These are phyloP conservation scores for Mortierella sp. DNA, from an alignment of 371 early-diverging fungal genomes.

Conservation along the genomic window DNA sequence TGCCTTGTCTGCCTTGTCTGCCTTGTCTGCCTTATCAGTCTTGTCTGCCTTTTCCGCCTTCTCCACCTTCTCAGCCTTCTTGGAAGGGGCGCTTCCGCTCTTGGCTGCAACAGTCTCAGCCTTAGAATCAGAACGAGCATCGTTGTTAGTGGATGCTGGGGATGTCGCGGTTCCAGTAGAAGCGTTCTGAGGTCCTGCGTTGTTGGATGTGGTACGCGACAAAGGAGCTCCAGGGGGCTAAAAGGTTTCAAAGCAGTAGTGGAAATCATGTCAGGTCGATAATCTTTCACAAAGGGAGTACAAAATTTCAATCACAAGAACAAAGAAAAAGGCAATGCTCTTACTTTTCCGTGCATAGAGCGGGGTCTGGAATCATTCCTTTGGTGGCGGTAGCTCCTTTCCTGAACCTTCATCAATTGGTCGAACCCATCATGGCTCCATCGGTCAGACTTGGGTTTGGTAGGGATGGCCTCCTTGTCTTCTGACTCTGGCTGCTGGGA, in stretches of 20 bases:
- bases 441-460: slow-evolving; percentile 45
- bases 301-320: not conserved
- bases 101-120: not conserved
- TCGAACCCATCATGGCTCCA: slow-evolving; percentile 58
- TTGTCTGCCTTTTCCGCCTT: not conserved
- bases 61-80: not conserved
- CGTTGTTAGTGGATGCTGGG: slow-evolving; percentile 5
- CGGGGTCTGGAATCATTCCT: slow-evolving; percentile 44
- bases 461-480: slow-evolving; percentile 20
- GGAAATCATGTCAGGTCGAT: not conserved
- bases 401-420: slow-evolving; percentile 54
- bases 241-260: not conserved
- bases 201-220: slow-evolving; percentile 29
- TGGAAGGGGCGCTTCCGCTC: not conserved
- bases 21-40: not conserved
- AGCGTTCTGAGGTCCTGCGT: slow-evolving; percentile 14
- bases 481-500: slow-evolving; percentile 22
- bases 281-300: not conserved
- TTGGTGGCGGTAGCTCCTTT: slow-evolving; percentile 47
- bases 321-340: not conserved
- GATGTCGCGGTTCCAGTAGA: not conserved
- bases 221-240: slow-evolving; percentile 27
- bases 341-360: slow-evolving; percentile 48
- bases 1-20: not conserved
- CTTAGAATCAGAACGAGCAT: not conserved